phyloP scores from a whole-genome alignment of 2,329 filamentous ascomycete species.

The Daldinia sp. region DNA sequence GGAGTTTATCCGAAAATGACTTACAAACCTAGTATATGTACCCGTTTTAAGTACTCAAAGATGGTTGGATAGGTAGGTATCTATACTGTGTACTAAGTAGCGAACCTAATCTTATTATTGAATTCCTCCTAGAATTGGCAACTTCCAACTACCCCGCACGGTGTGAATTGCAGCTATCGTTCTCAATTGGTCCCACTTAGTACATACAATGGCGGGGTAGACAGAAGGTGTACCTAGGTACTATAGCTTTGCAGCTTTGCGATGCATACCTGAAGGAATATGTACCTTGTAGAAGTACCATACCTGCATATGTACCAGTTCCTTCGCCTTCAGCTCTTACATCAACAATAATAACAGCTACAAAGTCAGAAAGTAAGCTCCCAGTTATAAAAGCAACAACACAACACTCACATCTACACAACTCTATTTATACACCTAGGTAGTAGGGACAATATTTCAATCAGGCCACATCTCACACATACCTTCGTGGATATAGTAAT shows the following conservation, averaged over 20 bases:
- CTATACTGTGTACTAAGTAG: background rate
- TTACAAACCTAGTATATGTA: background rate
- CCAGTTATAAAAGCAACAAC: background rate
- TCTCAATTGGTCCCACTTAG: background rate
- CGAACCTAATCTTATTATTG: background rate
- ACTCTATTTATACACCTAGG: background rate
- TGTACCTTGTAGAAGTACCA: too few relatives aligned
- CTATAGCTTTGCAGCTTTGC: background rate
- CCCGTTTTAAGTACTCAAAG: background rate
- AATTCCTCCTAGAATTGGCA: background rate
- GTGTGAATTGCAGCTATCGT: background rate
- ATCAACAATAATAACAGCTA: background rate
- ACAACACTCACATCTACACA: background rate
- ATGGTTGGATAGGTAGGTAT: background rate
- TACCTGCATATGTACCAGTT: background rate
- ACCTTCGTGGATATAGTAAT: slow-evolving; percentile 10
- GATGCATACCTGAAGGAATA: too few relatives aligned
- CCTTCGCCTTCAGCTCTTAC: background rate
- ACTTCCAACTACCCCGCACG: background rate
- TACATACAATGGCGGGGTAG: slow-evolving; percentile 10
- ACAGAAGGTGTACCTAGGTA: background rate
- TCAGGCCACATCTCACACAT: background rate
- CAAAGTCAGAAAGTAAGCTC: background rate
- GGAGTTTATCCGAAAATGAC: slow-evolving; percentile 19
- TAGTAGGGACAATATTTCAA: background rate